phyloP scores from a whole-genome alignment of 352 stramenopile species.

The Pythium guiyangense region DNA sequence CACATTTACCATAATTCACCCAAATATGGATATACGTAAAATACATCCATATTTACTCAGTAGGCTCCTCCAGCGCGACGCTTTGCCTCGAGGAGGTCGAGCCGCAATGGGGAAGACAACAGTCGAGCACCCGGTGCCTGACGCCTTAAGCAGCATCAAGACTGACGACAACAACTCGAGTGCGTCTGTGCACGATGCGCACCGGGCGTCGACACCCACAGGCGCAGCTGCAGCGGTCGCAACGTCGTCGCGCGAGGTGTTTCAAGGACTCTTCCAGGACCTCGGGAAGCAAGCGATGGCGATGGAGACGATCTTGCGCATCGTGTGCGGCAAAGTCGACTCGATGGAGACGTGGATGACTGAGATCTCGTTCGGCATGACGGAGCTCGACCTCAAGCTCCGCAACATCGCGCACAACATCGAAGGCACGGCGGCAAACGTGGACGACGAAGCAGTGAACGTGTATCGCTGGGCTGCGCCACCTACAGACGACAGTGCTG shows the following conservation, averaged over 20 bases:
- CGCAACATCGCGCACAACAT: conserved; percentile 82
- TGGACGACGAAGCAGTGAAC: conserved; percentile 34
- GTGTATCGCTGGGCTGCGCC: conserved; percentile 45
- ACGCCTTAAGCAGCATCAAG: neutral
- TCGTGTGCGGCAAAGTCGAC: conserved; percentile 69
- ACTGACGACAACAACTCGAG: neutral
- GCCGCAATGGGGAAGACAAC: conserved; percentile 24
- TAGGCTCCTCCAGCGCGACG: no score
- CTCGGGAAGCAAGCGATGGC: conserved; percentile 73
- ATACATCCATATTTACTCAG: no score
- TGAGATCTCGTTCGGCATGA: conserved; percentile 71
- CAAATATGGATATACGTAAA: no score
- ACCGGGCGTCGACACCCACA: neutral
- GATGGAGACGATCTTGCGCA: conserved; percentile 61
- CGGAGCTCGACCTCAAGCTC: conserved; percentile 67
- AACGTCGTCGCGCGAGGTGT: conserved; percentile 42
- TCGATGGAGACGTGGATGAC: conserved; percentile 72
- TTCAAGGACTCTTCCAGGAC: conserved; percentile 69
- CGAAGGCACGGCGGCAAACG: conserved; percentile 60
- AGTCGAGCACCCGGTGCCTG: conserved; percentile 15
- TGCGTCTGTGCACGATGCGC: neutral
- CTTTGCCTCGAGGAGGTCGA: no score
- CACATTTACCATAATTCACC: no score
- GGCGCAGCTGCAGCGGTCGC: neutral
- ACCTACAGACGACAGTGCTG: conserved; percentile 11